phyloP scores from a whole-genome alignment of 768 basidiomycete genomes.

The Mycena galericulata region DNA sequence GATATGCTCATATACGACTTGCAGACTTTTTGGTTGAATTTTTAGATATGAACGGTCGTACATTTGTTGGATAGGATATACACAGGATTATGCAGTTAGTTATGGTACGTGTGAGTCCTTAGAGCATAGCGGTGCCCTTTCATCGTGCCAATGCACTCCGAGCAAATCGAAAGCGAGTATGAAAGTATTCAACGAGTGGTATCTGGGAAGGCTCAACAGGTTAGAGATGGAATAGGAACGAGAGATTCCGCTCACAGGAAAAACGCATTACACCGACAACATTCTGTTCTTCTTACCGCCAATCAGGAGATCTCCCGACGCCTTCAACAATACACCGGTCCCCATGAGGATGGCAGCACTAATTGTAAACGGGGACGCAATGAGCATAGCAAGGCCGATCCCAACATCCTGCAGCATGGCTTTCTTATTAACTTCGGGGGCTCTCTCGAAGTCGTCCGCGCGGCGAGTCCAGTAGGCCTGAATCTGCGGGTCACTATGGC shows the following conservation, averaged over 20 bases:
- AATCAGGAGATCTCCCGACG: slow-evolving; percentile 9
- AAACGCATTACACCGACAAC: not conserved
- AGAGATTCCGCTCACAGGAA: not conserved
- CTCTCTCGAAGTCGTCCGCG: slow-evolving; percentile 25
- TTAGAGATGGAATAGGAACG: not conserved
- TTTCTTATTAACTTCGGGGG: slow-evolving; percentile 21
- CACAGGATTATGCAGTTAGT: not conserved
- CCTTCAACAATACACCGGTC: slow-evolving; percentile 21
- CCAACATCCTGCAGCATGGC: slow-evolving; percentile 17
- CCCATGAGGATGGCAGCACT: slow-evolving; percentile 7
- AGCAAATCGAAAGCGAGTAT: not conserved
- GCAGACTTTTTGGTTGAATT: too few relatives aligned
- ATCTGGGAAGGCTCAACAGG: not conserved
- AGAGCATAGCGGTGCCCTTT: slow-evolving; percentile 4
- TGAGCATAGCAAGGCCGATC: slow-evolving; percentile 18
- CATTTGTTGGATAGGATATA: not conserved
- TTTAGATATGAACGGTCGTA: too few relatives aligned
- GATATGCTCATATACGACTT: not conserved
- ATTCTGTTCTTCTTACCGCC: not conserved
- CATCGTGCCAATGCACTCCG: not conserved
- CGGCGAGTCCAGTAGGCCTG: slow-evolving; percentile 30
- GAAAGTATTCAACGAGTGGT: not conserved
- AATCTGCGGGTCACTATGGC: slow-evolving; percentile 28
- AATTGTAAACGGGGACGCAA: slow-evolving; percentile 27
- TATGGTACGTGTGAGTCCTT: not conserved